Evolutionary conservation across 2,329 filamentous ascomycete species (phyloP).

Genomic region (Pseudogymnoascus sp.): DNA sequence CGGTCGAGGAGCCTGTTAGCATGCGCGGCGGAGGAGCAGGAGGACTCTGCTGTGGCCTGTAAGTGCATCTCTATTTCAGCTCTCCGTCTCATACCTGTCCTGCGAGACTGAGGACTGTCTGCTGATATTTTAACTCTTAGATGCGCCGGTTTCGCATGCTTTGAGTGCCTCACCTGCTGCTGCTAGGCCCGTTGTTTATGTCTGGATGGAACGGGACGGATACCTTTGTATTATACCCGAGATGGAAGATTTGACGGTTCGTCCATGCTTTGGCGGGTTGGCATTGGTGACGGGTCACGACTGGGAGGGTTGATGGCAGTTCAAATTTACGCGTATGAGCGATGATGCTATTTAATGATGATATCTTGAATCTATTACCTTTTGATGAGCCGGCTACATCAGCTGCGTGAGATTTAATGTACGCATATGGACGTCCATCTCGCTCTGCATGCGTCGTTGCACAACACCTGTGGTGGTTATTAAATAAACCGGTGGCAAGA

Average conservation of each 20-base stretch:
- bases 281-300: conserved; percentile 11
- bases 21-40: conserved; percentile 19
- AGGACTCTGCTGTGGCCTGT: conserved; percentile 20
- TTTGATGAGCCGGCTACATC: background rate
- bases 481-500: background rate
- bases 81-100: background rate
- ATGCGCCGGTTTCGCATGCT: conserved; percentile 20
- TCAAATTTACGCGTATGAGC: background rate
- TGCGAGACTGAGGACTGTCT: background rate
- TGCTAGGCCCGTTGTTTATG: conserved; percentile 11
- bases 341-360: background rate
- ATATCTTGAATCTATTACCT: background rate
- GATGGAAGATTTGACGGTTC: background rate
- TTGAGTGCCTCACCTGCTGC: conserved; percentile 21
- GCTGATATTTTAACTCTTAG: conserved; percentile 9
- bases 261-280: background rate
- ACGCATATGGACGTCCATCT: background rate
- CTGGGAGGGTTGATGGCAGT: background rate
- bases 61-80: conserved; percentile 1
- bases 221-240: background rate
- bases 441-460: background rate
- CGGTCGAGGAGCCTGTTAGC: conserved; percentile 11
- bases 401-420: background rate
- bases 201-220: background rate
- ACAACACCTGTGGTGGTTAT: background rate